phyloP scores from a whole-genome alignment of 202 grass and related monocot species.

The Eragrostis tef region DNA sequence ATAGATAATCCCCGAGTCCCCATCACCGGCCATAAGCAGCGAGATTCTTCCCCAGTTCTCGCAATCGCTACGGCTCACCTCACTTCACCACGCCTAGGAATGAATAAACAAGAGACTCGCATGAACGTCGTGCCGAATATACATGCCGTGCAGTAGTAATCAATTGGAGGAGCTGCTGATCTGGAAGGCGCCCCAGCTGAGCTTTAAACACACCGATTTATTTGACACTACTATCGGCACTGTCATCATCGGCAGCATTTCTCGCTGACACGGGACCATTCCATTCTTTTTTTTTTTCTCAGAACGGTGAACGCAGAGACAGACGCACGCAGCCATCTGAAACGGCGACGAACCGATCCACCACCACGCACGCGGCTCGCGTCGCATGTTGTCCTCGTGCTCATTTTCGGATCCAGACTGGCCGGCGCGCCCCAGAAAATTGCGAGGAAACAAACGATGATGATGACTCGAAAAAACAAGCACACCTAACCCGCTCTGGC shows the following conservation, averaged over 20 bases:
- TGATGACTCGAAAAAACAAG: too few species aligned
- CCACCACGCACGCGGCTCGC: not conserved
- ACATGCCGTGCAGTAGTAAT: not conserved
- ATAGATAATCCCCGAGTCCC: not conserved
- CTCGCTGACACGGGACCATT: too few species aligned
- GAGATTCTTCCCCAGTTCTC: not conserved
- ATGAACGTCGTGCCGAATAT: not conserved
- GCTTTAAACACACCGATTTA: not conserved
- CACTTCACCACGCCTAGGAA: too few species aligned
- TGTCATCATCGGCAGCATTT: too few species aligned
- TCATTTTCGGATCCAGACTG: not conserved
- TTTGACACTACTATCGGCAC: not conserved
- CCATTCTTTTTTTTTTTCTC: too few species aligned
- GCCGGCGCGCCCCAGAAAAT: not conserved
- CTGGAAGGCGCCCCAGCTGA: not conserved
- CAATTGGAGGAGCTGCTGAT: not conserved
- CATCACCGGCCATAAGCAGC: not conserved
- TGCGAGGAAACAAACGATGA: not conserved
- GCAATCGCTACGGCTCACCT: not conserved
- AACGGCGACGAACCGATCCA: not conserved
- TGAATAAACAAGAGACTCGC: not conserved
- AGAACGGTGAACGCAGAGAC: too few species aligned
- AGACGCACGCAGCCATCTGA: not conserved
- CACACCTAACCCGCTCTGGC: not conserved
- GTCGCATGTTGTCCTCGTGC: conserved; percentile 37